Evolutionary conservation across 441 rosid species (phyloP), one percentile per base, ranked within the genome.

Genomic region (Omphalea diandra): DNA sequence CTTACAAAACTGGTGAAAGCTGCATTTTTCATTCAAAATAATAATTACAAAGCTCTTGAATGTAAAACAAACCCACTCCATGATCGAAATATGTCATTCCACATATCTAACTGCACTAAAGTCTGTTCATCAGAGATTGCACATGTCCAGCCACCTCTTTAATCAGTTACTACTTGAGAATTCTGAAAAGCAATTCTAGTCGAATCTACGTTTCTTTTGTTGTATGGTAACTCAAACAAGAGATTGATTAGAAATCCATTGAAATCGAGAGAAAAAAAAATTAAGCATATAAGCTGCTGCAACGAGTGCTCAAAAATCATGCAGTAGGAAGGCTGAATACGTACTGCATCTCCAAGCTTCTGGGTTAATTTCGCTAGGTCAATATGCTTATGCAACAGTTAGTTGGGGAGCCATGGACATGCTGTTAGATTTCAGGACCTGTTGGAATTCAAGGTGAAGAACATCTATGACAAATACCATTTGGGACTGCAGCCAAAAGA

Each of bases 401-500:
- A 46, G 62, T 50, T 24, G 54, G 15, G 60, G 41, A 58, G 75
- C 54, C 62, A 12, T 63, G 50, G 53, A 53, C 35, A 50, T 18
- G 49, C 0, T 32, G 53, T 17, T 50, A 40, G 35, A 22, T 31
- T 56, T n/a, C n/a, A n/a, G n/a, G n/a, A n/a, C n/a, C 49, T 66
- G 20, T 26, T 53, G 41, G 54, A 62, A 41, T 26, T 65, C 66
- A 29, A 66, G 64, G 43, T 56, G 38, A 41, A 24, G 57, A 57
- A 33, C 66, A 32, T 59, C 18, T 41, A 49, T 1, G n/a, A 71
- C 18, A 46, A 43, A 32, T 69, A 38, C 64, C 59, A 61, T 65
- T 49, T 53, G 3, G 63, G 63, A 68, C 81, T 72, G 79, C 74
- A 73, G 58, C 52, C 11, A 57, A 27, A 55, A 27, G n/a, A 22